Evolutionary conservation across 2,329 filamentous ascomycete genomes (phyloP), one percentile per base, ranked within the genome.

Genomic region (Sporothrix protearum): DNA sequence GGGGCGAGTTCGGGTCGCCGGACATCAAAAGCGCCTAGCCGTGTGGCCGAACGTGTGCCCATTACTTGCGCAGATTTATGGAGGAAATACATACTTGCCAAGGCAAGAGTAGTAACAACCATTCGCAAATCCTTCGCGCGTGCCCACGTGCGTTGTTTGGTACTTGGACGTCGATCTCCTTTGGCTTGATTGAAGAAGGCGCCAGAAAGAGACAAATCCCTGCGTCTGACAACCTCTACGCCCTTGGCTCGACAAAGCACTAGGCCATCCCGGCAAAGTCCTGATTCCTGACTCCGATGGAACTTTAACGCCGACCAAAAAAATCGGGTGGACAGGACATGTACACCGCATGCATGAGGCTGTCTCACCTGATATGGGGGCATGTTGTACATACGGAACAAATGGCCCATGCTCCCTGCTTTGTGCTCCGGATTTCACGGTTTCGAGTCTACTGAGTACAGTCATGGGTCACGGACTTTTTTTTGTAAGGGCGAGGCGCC

Each of bases 161-260:
- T 63, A 63, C 33, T 42, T 63, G 10, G 36, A 5, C 14, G 59
- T 45, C 33, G 59, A 45, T 42, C 59, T 12, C 42, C 14, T 45
- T 28, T 6, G 9, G 19, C 2, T 6, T 6, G 19, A n/a, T n/a
- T 49, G 8, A 22, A 39, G 33, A 14, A 33, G 14, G 28, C 28
- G 19, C 19, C 57, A 10, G n/a, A 25, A 1, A 19, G 33, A 45
- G 57, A 19, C n/a, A 2, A 10, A 12, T 14, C 19, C 19, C 57
- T 64, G 39, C 36, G 22, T 42, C 59, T 63, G n/a, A 45, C 36
- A 45, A 4, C 30, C 19, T 53, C 12, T 63, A 36, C 59, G 59
- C 36, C 22, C 36, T 61, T 45, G 22, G 36, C 10, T 45, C 59
- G 59, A 64, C 59, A 64, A 45, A 64, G 59, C 59, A 45, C 59